These are phyloP conservation scores for Fusarium graminum DNA, from an alignment of 2,329 filamentous ascomycete genomes.

Conservation along the genomic window DNA sequence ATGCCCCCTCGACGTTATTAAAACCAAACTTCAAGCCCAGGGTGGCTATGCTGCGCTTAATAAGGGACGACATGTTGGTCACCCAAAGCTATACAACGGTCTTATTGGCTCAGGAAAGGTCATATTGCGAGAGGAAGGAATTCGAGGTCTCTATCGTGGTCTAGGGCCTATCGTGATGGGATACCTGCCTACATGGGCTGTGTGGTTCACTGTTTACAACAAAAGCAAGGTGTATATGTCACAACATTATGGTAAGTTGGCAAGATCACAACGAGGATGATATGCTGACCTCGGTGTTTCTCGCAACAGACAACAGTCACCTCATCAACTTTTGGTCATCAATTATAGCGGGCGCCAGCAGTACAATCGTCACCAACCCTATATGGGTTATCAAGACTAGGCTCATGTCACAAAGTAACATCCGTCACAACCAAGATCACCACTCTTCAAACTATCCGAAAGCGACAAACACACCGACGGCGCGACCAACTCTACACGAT, in stretches of 20 bases:
- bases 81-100: constrained; percentile 80
- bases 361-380: constrained; percentile 93
- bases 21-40: constrained; percentile 97
- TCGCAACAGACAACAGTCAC: constrained; percentile 75
- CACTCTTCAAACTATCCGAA: constrained; percentile 59
- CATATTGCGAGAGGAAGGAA: constrained; percentile 89
- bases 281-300: constrained; percentile 31
- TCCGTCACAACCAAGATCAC: constrained; percentile 58
- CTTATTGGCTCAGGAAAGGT: constrained; percentile 86
- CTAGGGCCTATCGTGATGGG: constrained; percentile 94
- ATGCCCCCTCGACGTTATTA: constrained; percentile 98
- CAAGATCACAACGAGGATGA: not conserved
- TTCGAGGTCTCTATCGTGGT: constrained; percentile 92
- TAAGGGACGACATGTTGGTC: constrained; percentile 62
- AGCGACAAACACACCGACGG: constrained; percentile 66
- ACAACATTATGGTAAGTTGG: constrained; percentile 70
- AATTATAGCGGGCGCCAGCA: constrained; percentile 89
- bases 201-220: constrained; percentile 98
- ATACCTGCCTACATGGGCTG: constrained; percentile 97
- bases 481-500: constrained; percentile 71
- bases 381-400: constrained; percentile 99
- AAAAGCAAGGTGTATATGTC: constrained; percentile 82
- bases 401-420: constrained; percentile 90
- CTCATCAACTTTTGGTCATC: constrained; percentile 89
- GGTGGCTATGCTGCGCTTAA: constrained; percentile 77